Evolutionary conservation across 345 rosid genomes (phyloP), one percentile per base, ranked within the genome.

Genomic region (Salix caprea): DNA sequence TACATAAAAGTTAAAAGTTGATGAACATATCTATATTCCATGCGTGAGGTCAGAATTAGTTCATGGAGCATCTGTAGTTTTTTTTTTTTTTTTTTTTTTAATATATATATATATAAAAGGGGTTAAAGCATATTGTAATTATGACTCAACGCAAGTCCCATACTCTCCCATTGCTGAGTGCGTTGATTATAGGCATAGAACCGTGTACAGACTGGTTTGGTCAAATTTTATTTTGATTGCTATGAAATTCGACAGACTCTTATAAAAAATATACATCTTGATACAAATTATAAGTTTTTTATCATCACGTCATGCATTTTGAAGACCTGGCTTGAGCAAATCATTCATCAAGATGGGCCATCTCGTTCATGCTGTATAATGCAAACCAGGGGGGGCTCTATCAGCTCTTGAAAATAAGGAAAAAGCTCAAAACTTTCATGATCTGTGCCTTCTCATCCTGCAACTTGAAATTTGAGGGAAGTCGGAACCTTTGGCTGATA

Each of bases 131-230:
- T 14, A 56, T 9, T 23, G 28, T 8, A 56, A n/a, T 56, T 54
- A n/a, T 56, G 62, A 56, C 26, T 9, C 24, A 26, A n/a, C 4
- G 18, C 48, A 50, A 52, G 15, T 62, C 58, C 73, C 62, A 19
- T 80, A 6, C 30, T 48, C 69, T 50, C 67, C 50, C n/a, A 37
- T 23, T 50, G 8, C 2, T 34, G 40, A n/a, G 62, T 39, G 67
- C 9, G 40, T 18, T 39, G 39, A 60, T 66, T 72, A 74, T 18
- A 28, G 42, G 70, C 75, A 67, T 24, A 36, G 24, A 54, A 61
- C 52, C 48, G 69, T 68, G 77, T 71, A 73, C 81, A 83, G 86
- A 66, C 76, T 76, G 37, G 37, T 0, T 4, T 28, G 36, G 81
- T 80, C 81, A 75, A 73, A 82, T 82, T 32, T 3, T 32, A 32